phyloP scores from a whole-genome alignment of 129 eudicot genomes.

The Lonicera japonica region DNA sequence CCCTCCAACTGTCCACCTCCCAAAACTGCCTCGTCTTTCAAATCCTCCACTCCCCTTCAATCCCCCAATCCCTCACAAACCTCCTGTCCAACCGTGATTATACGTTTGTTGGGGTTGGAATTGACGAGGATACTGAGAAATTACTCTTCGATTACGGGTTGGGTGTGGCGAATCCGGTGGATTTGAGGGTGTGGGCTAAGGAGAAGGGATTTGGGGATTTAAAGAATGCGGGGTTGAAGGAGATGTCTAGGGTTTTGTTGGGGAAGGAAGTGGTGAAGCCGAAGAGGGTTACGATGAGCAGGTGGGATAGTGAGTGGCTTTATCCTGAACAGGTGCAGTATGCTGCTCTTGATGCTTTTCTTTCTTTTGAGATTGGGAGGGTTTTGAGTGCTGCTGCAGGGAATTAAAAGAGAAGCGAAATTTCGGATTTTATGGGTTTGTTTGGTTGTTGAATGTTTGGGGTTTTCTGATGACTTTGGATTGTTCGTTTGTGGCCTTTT shows the following conservation, averaged over 20 bases:
- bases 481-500: no score
- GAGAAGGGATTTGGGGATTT: conserved; percentile 13
- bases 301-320: conserved; percentile 50
- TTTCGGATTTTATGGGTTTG: not conserved
- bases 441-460: no score
- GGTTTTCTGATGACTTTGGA: no score
- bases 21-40: conserved; percentile 36
- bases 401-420: not conserved
- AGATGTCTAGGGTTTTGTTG: conserved; percentile 24
- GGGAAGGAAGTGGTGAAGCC: conserved; percentile 48
- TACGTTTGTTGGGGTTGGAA: conserved; percentile 33
- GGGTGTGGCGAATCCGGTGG: conserved; percentile 11
- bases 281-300: conserved; percentile 36
- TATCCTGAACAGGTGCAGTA: conserved; percentile 39
- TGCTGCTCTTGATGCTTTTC: conserved; percentile 64
- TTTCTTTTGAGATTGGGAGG: conserved; percentile 58
- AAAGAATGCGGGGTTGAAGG: conserved; percentile 35
- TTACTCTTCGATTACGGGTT: conserved; percentile 13
- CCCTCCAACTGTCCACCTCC: conserved; percentile 40
- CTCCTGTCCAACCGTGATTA: conserved; percentile 13
- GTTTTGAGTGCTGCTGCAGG: conserved; percentile 10
- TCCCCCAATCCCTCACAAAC: conserved; percentile 10
- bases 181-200: conserved; percentile 36
- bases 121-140: conserved; percentile 19
- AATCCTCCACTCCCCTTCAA: conserved; percentile 9